Conservation (phyloP, 2,329 filamentous ascomycete species). For the Colletotrichum lini region DNA sequence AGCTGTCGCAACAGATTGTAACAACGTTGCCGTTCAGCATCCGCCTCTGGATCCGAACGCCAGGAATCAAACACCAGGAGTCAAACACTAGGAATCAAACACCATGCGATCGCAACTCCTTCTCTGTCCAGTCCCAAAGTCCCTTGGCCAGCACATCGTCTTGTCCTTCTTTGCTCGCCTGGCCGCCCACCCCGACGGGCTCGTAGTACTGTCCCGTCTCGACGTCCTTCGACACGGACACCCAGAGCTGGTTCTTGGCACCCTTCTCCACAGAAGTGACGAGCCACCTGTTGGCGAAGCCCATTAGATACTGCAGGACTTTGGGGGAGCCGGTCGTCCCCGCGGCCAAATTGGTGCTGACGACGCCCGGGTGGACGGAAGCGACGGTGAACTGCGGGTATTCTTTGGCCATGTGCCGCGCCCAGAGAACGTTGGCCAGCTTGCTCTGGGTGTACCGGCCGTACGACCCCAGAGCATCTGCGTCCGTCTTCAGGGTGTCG, state of each 20-base stretch:
- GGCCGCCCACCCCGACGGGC: background rate
- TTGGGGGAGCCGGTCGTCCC: background rate
- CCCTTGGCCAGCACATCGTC: background rate
- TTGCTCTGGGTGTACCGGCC: background rate
- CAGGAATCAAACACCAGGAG: background rate
- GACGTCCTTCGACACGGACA: background rate
- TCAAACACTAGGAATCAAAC: too few species aligned
- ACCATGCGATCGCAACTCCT: background rate
- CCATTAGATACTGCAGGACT: background rate
- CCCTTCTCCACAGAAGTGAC: background rate
- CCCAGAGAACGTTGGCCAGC: background rate
- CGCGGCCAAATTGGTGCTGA: background rate
- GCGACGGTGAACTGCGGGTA: background rate
- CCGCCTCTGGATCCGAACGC: too few species aligned
- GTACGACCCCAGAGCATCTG: background rate
- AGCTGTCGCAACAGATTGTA: too few species aligned
- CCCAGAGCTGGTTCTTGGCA: background rate
- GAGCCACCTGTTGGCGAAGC: background rate
- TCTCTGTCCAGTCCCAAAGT: conserved; percentile 6
- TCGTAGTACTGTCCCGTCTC: background rate
- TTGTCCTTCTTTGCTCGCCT: background rate
- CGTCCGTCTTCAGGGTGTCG: background rate
- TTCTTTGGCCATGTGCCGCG: background rate
- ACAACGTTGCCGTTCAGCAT: too few species aligned
- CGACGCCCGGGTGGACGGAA: background rate